phyloP scores from a whole-genome alignment of 129 eudicot genomes.

The Chrysanthemum makinoi region DNA sequence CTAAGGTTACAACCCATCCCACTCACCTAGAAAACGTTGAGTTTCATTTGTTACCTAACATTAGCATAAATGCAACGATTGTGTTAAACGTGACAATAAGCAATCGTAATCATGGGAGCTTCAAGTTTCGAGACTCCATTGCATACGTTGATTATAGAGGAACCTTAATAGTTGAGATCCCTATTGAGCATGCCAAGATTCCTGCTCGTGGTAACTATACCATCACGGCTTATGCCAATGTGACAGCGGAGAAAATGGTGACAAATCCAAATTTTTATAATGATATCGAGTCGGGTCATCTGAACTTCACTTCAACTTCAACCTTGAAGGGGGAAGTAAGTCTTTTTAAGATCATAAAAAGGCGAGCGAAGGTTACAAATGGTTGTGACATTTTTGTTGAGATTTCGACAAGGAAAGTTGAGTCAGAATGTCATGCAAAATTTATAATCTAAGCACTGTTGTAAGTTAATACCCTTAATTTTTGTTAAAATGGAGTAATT shows the following conservation, averaged over 20 bases:
- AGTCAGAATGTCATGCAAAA: constrained; percentile 28
- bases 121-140: constrained; percentile 16
- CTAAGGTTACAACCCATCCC: constrained; percentile 29
- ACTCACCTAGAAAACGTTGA: constrained; percentile 21
- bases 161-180: constrained; percentile 25
- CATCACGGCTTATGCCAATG: constrained; percentile 25
- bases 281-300: constrained; percentile 25
- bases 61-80: constrained; percentile 30
- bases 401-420: constrained; percentile 21
- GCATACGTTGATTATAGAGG: constrained; percentile 27
- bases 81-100: constrained; percentile 26
- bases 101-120: constrained; percentile 30
- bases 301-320: constrained; percentile 23
- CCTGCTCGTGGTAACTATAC: constrained; percentile 21
- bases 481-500: not conserved
- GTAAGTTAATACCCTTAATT: not conserved
- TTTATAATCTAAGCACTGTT: constrained; percentile 8
- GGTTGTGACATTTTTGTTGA: constrained; percentile 24
- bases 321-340: constrained; percentile 23
- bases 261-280: constrained; percentile 16
- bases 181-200: constrained; percentile 25
- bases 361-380: constrained; percentile 24
- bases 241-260: constrained; percentile 26
- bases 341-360: constrained; percentile 24
- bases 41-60: constrained; percentile 5